These are phyloP conservation scores for Lactifluus piperatus DNA, from an alignment of 768 basidiomycete species.

Conservation along the genomic window DNA sequence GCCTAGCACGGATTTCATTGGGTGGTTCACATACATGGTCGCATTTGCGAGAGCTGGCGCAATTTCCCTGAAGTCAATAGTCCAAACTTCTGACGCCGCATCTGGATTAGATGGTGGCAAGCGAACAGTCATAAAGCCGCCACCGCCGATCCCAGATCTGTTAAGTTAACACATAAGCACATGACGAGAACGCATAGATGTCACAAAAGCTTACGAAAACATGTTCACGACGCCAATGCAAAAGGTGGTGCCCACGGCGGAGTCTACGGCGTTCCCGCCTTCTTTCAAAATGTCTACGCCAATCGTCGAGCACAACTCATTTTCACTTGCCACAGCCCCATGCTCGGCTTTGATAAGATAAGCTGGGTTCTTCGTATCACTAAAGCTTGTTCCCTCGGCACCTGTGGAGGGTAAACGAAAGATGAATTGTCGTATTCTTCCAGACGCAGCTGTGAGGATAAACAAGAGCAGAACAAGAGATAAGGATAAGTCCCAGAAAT, in stretches of 20 bases:
- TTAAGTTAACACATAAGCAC: neutral
- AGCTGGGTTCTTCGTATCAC: slow-evolving; percentile 33
- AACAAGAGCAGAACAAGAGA: neutral
- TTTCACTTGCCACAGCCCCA: slow-evolving; percentile 89
- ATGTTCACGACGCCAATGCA: slow-evolving; percentile 82
- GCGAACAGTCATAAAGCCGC: slow-evolving; percentile 80
- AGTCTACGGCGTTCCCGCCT: slow-evolving; percentile 89
- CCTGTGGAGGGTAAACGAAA: slow-evolving; percentile 2
- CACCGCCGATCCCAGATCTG: slow-evolving; percentile 76
- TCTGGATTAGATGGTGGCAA: slow-evolving; percentile 44
- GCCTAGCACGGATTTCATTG: slow-evolving; percentile 51
- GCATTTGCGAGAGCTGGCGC: slow-evolving; percentile 64
- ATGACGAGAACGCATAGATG: slow-evolving; percentile 8
- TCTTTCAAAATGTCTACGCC: slow-evolving; percentile 68
- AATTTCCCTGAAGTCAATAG: slow-evolving; percentile 84
- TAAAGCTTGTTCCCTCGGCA: neutral
- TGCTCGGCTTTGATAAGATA: slow-evolving; percentile 53
- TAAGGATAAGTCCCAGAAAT: neutral
- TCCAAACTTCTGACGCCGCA: slow-evolving; percentile 49
- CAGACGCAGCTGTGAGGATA: neutral
- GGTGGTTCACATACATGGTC: slow-evolving; percentile 64
- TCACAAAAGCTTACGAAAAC: slow-evolving; percentile 58
- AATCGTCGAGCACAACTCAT: slow-evolving; percentile 75
- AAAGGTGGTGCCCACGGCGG: slow-evolving; percentile 69
- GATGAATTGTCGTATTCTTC: neutral